Evolutionary conservation across 495 filamentous ascomycete genomes (phyloP).

Genomic region (Penicillium salamii): DNA sequence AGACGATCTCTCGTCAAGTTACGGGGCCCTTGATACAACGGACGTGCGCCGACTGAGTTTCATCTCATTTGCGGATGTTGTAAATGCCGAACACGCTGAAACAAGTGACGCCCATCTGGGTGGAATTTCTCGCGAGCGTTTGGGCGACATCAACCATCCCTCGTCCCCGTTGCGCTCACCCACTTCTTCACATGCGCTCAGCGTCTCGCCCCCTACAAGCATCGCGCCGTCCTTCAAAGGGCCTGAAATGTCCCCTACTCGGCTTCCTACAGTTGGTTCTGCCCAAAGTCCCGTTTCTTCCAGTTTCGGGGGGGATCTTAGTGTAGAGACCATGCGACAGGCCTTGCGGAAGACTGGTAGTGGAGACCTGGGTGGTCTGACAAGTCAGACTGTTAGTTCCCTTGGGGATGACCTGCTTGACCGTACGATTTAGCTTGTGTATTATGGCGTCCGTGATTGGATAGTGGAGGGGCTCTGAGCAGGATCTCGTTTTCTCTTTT

Average conservation of each 20-base stretch:
- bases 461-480: background rate
- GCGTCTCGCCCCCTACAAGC: constrained; percentile 66
- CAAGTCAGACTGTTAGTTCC: constrained; percentile 62
- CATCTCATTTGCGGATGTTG: constrained; percentile 92
- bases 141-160: constrained; percentile 52
- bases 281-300: constrained; percentile 46
- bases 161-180: constrained; percentile 71
- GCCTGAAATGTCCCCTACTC: constrained; percentile 56
- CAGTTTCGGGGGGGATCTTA: constrained; percentile 62
- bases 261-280: constrained; percentile 21
- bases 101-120: constrained; percentile 14
- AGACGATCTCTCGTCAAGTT: constrained; percentile 55
- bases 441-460: background rate
- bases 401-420: constrained; percentile 39
- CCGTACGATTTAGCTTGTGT: constrained; percentile 19
- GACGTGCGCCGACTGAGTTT: constrained; percentile 85
- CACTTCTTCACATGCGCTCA: constrained; percentile 59
- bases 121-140: background rate
- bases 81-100: constrained; percentile 78
- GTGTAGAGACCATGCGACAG: constrained; percentile 88
- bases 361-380: constrained; percentile 65
- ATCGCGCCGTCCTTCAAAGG: constrained; percentile 64
- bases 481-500: constrained; percentile 3
- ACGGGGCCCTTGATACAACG: constrained; percentile 60
- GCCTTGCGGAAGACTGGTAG: constrained; percentile 69